Evolutionary conservation across 106 monocot species (phyloP).

Genomic region (Platanthera zijinensis): DNA sequence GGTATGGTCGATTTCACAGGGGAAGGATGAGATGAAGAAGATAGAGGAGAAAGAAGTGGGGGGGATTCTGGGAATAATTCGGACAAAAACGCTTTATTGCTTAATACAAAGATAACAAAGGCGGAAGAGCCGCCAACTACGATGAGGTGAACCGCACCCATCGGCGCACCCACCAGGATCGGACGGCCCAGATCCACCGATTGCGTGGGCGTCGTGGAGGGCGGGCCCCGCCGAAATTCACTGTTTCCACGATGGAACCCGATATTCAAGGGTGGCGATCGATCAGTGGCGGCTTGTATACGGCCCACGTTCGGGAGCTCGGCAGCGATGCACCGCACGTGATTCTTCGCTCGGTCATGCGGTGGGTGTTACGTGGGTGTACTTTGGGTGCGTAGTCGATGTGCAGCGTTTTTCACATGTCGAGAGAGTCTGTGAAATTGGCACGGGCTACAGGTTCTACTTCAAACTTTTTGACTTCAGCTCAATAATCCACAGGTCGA

Average conservation of each 20-base stretch:
- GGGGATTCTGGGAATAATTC: conserved; percentile 4
- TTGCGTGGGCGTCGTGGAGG: background rate
- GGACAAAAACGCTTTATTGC: background rate
- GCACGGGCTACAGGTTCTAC: too few species aligned
- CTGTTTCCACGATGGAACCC: background rate
- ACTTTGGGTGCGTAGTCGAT: too few species aligned
- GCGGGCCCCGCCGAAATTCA: background rate
- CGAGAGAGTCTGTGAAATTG: too few species aligned
- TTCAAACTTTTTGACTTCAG: too few species aligned
- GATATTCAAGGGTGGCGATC: background rate
- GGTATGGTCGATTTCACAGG: background rate
- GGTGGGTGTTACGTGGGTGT: too few species aligned
- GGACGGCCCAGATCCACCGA: background rate
- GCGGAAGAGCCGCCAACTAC: background rate
- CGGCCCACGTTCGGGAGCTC: background rate
- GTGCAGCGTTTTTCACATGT: too few species aligned
- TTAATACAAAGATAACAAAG: background rate
- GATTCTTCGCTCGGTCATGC: too few species aligned
- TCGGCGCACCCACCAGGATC: background rate
- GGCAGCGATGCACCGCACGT: too few species aligned
- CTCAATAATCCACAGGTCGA: too few species aligned
- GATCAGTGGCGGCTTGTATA: background rate
- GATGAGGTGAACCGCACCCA: conserved; percentile 5
- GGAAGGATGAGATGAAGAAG: background rate
- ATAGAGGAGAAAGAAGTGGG: background rate